Evolutionary conservation across 441 rosid genomes (phyloP).

Genomic region (Croton laevigatus): DNA sequence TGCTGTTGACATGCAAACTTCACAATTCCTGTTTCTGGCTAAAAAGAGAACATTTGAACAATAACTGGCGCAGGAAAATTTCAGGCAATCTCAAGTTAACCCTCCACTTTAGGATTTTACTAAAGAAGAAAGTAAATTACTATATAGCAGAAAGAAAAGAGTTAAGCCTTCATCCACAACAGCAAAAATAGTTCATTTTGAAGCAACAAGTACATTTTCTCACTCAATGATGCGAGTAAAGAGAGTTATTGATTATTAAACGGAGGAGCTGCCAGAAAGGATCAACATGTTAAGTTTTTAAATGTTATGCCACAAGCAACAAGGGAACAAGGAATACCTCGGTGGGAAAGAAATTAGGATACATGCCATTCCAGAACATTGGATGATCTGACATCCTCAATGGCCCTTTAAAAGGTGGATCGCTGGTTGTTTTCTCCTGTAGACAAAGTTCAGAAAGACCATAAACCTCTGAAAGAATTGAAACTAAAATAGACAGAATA

Average conservation of each 20-base stretch:
- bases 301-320: neutral
- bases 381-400: constrained; percentile 49
- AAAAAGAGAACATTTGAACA: neutral
- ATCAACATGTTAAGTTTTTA: neutral
- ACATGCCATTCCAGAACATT: constrained; percentile 43
- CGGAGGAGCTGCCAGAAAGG: neutral
- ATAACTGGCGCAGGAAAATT: neutral
- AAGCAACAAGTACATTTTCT: neutral
- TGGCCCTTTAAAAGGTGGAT: constrained; percentile 44
- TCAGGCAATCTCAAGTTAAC: neutral
- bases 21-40: neutral
- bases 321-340: constrained; percentile 47
- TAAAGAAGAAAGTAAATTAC: too few species aligned
- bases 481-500: constrained; percentile 1
- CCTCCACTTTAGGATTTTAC: too few species aligned
- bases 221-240: neutral
- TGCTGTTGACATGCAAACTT: neutral
- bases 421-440: constrained; percentile 48
- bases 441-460: constrained; percentile 22
- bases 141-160: neutral
- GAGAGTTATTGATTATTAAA: neutral
- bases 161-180: neutral
- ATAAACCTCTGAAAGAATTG: constrained; percentile 6
- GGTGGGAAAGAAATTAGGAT: constrained; percentile 40
- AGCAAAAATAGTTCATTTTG: neutral